These are phyloP conservation scores for Ananas comosus DNA, from an alignment of 176 grass and related monocot genomes.

Conservation along the genomic window DNA sequence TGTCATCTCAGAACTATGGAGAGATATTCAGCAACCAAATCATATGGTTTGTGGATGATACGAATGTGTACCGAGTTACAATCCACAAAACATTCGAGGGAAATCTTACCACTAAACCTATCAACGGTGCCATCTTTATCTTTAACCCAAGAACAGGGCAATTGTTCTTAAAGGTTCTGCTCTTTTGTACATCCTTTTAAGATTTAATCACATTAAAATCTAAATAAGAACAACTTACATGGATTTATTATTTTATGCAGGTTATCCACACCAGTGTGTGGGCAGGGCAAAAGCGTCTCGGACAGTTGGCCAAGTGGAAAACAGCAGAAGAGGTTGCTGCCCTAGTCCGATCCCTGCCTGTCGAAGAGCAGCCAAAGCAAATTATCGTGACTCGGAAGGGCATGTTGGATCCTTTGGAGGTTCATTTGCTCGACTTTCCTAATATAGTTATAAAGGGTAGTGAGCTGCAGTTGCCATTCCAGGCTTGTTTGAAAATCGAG, in stretches of 20 bases:
- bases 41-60: conserved; percentile 99
- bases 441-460: conserved; percentile 99
- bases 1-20: conserved; percentile 97
- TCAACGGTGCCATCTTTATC: conserved; percentile 97
- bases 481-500: conserved; percentile 98
- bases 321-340: conserved; percentile 99
- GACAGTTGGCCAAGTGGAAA: conserved; percentile 98
- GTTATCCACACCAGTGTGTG: conserved; percentile 98
- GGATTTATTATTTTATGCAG: conserved; percentile 27
- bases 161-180: conserved; percentile 77
- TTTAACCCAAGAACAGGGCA: conserved; percentile 98
- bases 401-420: conserved; percentile 95
- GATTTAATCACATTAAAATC: background rate
- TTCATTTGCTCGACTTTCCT: conserved; percentile 95
- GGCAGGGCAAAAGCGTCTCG: conserved; percentile 97
- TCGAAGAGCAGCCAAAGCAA: conserved; percentile 98
- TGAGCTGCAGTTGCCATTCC: conserved; percentile 92
- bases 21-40: conserved; percentile 99
- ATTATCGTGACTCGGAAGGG: conserved; percentile 96
- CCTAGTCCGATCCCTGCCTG: conserved; percentile 80
- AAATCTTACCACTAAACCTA: conserved; percentile 95
- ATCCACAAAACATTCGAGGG: conserved; percentile 99
- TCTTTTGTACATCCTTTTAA: conserved; percentile 9
- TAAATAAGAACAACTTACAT: background rate
- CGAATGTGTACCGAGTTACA: conserved; percentile 93